phyloP scores from a whole-genome alignment of 2,329 filamentous ascomycete genomes.

The Pseudogymnoascus sp. region DNA sequence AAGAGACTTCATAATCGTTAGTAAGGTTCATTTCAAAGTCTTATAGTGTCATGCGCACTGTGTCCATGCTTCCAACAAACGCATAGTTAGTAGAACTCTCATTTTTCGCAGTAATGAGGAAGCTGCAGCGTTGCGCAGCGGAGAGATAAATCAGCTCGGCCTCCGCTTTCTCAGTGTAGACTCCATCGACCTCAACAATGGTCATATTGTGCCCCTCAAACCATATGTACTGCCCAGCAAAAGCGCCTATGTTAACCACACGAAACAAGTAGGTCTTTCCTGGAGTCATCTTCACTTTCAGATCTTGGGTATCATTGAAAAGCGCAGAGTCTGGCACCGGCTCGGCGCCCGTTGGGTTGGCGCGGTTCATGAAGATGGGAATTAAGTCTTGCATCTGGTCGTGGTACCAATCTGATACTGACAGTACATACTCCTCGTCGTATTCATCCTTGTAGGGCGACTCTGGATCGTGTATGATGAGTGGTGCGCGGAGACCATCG shows the following conservation, averaged over 20 bases:
- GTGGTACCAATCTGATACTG: constrained; percentile 55
- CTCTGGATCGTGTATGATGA: constrained; percentile 48
- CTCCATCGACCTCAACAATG: constrained; percentile 66
- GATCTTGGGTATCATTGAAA: constrained; percentile 56
- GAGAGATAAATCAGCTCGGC: constrained; percentile 59
- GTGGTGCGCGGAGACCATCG: constrained; percentile 48
- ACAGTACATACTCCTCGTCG: constrained; percentile 49
- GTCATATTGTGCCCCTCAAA: constrained; percentile 60
- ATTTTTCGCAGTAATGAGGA: constrained; percentile 56
- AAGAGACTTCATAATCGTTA: constrained; percentile 47
- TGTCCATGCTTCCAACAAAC: constrained; percentile 64
- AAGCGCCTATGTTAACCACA: constrained; percentile 66
- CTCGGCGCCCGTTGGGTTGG: constrained; percentile 45
- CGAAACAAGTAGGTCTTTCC: constrained; percentile 67
- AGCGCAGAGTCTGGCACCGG: constrained; percentile 44
- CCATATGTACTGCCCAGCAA: constrained; percentile 59
- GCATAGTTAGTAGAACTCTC: constrained; percentile 56
- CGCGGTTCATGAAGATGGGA: constrained; percentile 38
- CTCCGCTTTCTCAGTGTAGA: constrained; percentile 55
- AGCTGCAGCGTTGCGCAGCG: constrained; percentile 59
- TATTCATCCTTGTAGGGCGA: constrained; percentile 40
- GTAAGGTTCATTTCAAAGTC: no score
- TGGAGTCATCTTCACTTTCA: constrained; percentile 52
- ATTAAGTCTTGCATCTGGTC: constrained; percentile 44
- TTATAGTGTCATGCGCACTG: constrained; percentile 27